Percentiles rank a stretch among this genome's conserved stretches.
phyloP scores from a whole-genome alignment of 164 flowering plant species.

The Tetrastigma voinierianum region DNA sequence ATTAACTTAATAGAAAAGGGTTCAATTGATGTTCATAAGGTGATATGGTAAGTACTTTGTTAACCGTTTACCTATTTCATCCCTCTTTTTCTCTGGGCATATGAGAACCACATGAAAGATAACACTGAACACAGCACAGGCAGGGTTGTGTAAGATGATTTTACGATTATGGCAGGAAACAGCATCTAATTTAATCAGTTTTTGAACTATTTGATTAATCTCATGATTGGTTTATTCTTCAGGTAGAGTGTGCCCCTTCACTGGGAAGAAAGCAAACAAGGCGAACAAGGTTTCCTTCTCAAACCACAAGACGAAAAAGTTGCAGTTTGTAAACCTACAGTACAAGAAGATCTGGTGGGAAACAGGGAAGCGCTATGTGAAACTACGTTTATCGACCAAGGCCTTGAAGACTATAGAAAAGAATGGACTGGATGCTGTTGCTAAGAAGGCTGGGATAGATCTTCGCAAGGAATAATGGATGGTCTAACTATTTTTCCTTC shows the following conservation, averaged over 20 bases:
- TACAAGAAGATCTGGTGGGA: constrained; percentile 98
- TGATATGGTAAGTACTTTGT: too few species aligned
- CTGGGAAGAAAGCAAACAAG: constrained; percentile 89
- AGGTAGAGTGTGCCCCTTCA: constrained; percentile 92
- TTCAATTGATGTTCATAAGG: too few species aligned
- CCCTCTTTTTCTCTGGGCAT: too few species aligned
- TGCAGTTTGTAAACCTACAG: constrained; percentile 91
- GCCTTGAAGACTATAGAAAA: constrained; percentile 94
- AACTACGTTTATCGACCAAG: constrained; percentile 84
- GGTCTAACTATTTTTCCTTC: background rate
- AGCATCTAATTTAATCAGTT: too few species aligned
- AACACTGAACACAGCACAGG: too few species aligned
- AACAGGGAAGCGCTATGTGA: constrained; percentile 80
- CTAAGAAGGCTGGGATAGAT: constrained; percentile 94
- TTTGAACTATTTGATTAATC: background rate
- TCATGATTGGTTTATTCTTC: constrained; percentile 21
- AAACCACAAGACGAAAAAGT: constrained; percentile 83
- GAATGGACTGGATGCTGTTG: constrained; percentile 88
- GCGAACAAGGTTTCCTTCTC: constrained; percentile 85
- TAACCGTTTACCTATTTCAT: too few species aligned
- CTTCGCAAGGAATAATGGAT: constrained; percentile 56
- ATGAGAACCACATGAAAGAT: too few species aligned
- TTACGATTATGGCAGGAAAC: too few species aligned
- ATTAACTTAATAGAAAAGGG: too few species aligned
- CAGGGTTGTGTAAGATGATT: too few species aligned